A percentile compares a stretch with the other conserved stretches of the same genome.
Evolutionary conservation across 73 alveolate genomes (phyloP).

Genomic region (Tetrahymena thermophila): DNA sequence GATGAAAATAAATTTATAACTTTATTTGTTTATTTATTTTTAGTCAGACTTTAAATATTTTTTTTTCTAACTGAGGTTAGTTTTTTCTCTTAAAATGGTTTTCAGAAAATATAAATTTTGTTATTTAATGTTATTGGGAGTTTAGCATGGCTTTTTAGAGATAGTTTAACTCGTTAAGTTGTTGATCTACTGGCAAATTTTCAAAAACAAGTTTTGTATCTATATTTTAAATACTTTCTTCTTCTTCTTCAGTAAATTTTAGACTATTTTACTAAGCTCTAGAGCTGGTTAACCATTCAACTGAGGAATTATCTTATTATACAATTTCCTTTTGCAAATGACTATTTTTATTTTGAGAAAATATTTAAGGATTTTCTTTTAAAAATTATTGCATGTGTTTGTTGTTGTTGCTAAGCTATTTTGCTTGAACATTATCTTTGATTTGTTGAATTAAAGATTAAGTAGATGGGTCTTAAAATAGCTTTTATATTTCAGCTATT

Average conservation of each 20-base stretch:
- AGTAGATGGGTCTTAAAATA: neutral
- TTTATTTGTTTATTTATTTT: no score
- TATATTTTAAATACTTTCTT: neutral
- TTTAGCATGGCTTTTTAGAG: neutral
- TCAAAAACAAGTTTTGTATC: neutral
- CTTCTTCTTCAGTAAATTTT: neutral
- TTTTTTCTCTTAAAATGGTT: neutral
- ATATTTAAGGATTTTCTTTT: neutral
- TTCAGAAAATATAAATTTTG: neutral
- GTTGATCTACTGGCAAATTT: neutral
- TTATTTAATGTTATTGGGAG: neutral
- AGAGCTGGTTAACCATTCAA: neutral
- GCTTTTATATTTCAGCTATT: neutral
- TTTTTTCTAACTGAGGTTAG: neutral
- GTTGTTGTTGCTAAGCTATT: neutral
- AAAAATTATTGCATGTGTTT: no score
- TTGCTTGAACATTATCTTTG: neutral
- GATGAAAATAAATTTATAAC: neutral
- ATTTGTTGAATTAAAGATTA: neutral
- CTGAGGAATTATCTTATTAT: no score
- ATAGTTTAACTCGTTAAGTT: neutral
- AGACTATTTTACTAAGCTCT: neutral
- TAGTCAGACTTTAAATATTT: neutral
- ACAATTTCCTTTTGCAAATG: neutral
- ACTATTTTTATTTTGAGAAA: neutral